Evolutionary conservation across 139 green algal genomes (phyloP).

Genomic region (Zygnema cylindricum): DNA sequence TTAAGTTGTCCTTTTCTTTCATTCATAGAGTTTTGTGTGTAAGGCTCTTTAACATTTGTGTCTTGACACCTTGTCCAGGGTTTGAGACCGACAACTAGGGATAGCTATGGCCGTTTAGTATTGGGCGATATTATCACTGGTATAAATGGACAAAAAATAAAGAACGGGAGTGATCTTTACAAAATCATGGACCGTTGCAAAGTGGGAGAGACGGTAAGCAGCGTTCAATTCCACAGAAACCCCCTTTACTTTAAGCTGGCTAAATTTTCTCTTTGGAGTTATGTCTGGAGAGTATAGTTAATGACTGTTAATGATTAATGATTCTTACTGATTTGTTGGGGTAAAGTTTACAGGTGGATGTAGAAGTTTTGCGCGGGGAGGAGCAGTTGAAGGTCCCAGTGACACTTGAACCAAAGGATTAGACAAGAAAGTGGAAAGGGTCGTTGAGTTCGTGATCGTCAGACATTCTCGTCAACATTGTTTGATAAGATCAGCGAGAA

Average conservation of each 20-base stretch:
- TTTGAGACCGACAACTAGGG: conserved; percentile 58
- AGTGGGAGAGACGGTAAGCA: conserved; percentile 58
- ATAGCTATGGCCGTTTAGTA: conserved; percentile 64
- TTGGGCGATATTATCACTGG: conserved; percentile 68
- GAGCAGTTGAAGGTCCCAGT: conserved; percentile 3
- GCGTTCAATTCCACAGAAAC: not conserved
- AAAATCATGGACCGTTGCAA: conserved; percentile 63
- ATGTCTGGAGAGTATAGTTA: not conserved
- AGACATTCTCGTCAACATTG: too few species aligned
- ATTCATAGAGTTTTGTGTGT: too few species aligned
- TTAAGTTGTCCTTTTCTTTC: too few species aligned
- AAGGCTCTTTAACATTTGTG: too few species aligned
- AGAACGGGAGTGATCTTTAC: conserved; percentile 66
- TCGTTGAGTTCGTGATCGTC: too few species aligned
- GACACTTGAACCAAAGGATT: conserved; percentile 23
- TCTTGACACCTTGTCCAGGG: too few species aligned
- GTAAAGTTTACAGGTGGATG: conserved; percentile 26
- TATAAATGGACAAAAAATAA: conserved; percentile 63
- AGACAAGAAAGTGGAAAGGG: too few species aligned
- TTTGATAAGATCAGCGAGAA: too few species aligned
- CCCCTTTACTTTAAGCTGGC: not conserved
- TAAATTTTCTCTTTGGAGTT: not conserved
- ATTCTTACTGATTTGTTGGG: not conserved
- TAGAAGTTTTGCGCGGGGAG: conserved; percentile 37
- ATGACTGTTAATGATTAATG: not conserved